phyloP scores from a whole-genome alignment of 177 flowering plant genomes.

The Vitis hybrid region DNA sequence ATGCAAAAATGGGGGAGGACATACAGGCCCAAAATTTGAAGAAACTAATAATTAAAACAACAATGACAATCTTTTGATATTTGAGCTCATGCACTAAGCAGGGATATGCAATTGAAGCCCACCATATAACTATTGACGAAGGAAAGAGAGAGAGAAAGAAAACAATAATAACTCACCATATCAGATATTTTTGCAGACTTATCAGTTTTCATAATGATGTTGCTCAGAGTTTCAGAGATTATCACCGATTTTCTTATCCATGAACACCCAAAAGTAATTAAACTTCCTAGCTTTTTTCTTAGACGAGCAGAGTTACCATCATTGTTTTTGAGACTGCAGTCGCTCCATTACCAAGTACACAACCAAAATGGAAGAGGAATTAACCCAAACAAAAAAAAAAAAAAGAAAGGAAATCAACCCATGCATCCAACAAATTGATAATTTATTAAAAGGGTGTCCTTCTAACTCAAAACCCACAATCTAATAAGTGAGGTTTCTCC shows the following conservation, averaged over 20 bases:
- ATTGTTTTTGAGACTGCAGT: constrained; percentile 31
- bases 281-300: constrained; percentile 17
- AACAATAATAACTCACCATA: constrained; percentile 4
- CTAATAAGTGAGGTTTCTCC: too few relatives aligned
- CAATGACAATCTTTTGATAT: not conserved
- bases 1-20: constrained; percentile 7
- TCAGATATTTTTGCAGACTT: constrained; percentile 27
- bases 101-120: constrained; percentile 8
- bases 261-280: constrained; percentile 11
- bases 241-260: constrained; percentile 17
- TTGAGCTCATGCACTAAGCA: constrained; percentile 15
- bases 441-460: too few relatives aligned
- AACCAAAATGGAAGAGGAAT: not conserved
- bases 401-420: not conserved
- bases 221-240: constrained; percentile 17
- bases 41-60: not conserved
- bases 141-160: constrained; percentile 1
- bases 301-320: constrained; percentile 26
- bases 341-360: constrained; percentile 17
- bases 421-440: too few relatives aligned
- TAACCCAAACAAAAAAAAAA: too few relatives aligned
- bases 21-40: not conserved
- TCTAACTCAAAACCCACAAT: too few relatives aligned
- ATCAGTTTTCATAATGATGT: constrained; percentile 20
- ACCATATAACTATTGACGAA: not conserved